These are phyloP conservation scores for Diutina siamensis DNA, from an alignment of 1,139 yeast species.

Conservation along the genomic window DNA sequence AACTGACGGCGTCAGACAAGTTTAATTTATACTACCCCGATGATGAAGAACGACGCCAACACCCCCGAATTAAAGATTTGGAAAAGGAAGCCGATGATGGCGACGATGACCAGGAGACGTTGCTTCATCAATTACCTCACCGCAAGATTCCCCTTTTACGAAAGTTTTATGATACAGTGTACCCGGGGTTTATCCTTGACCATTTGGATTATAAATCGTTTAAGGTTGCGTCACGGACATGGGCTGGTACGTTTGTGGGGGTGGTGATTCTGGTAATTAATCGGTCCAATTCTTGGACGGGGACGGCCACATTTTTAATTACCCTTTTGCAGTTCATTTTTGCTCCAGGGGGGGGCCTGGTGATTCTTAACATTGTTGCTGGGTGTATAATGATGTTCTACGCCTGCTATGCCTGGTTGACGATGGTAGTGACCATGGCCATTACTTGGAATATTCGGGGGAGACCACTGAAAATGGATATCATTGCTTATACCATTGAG, in stretches of 20 bases:
- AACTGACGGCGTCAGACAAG: too few relatives aligned
- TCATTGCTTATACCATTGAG: conserved; percentile 13
- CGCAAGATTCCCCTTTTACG: not conserved
- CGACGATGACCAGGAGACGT: not conserved
- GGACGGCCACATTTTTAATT: not conserved
- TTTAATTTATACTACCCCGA: not conserved
- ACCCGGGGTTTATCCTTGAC: not conserved
- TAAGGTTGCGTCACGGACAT: not conserved
- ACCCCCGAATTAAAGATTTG: not conserved
- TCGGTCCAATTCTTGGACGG: not conserved
- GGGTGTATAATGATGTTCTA: conserved; percentile 9
- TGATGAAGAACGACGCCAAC: not conserved
- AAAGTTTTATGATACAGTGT: not conserved
- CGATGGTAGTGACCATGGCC: conserved; percentile 16
- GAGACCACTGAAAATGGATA: conserved; percentile 14
- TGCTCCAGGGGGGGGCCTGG: not conserved
- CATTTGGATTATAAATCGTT: not conserved
- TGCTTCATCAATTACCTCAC: not conserved
- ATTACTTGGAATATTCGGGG: conserved; percentile 18
- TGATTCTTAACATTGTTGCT: not conserved
- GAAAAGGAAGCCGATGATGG: not conserved
- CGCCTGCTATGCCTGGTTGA: conserved; percentile 16
- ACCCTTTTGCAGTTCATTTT: not conserved
- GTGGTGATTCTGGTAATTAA: not conserved
- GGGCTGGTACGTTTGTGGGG: not conserved